phyloP scores from a whole-genome alignment of 2,329 filamentous ascomycete species.

The Bipolaris sorokiniana region DNA sequence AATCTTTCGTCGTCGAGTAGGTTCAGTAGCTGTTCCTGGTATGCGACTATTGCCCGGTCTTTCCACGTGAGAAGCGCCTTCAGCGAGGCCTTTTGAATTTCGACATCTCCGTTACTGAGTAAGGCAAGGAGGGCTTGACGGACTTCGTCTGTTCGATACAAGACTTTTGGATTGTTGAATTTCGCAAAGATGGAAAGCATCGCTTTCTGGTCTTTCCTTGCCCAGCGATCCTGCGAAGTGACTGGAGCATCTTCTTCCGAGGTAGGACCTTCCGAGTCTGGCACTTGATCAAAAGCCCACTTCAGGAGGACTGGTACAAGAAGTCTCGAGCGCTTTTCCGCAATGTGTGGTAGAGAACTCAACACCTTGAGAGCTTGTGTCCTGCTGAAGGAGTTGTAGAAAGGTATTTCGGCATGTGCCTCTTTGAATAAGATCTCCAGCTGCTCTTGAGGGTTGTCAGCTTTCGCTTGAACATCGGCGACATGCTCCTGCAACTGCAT shows the following conservation, averaged over 20 bases:
- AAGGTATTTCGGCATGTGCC: slow-evolving; percentile 63
- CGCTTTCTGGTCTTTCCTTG: slow-evolving; percentile 79
- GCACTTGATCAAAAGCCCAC: slow-evolving; percentile 63
- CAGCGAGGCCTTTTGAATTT: slow-evolving; percentile 84
- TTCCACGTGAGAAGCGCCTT: slow-evolving; percentile 92
- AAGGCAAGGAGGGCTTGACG: slow-evolving; percentile 76
- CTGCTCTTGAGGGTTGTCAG: slow-evolving; percentile 51
- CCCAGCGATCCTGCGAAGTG: slow-evolving; percentile 60
- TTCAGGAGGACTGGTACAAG: slow-evolving; percentile 85
- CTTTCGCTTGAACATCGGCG: slow-evolving; percentile 18
- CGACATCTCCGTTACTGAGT: slow-evolving; percentile 84
- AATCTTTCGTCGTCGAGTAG: slow-evolving; percentile 90
- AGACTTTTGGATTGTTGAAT: slow-evolving; percentile 83
- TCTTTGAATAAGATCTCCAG: slow-evolving; percentile 70
- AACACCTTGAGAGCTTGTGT: slow-evolving; percentile 82
- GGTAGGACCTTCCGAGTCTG: slow-evolving; percentile 5
- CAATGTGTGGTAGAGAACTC: slow-evolving; percentile 72
- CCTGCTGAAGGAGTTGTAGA: slow-evolving; percentile 65
- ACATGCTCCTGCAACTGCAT: slow-evolving; percentile 53
- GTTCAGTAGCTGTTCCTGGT: slow-evolving; percentile 84
- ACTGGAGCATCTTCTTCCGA: slow-evolving; percentile 15
- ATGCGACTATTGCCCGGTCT: slow-evolving; percentile 72
- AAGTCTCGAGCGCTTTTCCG: slow-evolving; percentile 83
- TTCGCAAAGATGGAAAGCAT: slow-evolving; percentile 82
- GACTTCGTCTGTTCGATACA: slow-evolving; percentile 79